Conservation (phyloP, 1,284 basidiomycete species). For the Tylopilus sp. region DNA sequence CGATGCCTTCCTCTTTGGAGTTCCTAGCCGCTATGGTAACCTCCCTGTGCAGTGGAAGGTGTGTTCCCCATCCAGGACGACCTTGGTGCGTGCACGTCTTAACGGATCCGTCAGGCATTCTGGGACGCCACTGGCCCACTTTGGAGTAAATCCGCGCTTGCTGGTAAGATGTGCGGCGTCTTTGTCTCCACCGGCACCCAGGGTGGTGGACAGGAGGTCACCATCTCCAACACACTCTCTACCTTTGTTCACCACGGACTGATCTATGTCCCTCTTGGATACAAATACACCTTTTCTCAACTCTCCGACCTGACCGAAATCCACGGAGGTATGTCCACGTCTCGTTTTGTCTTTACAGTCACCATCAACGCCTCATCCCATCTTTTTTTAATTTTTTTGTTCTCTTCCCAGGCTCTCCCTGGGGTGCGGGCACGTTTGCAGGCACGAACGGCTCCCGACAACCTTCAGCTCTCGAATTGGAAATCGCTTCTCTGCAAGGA, state of each 20-base stretch:
- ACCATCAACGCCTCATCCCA: neutral
- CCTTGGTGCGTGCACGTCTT: neutral
- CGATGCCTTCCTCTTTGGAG: constrained; percentile 69
- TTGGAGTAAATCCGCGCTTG: constrained; percentile 70
- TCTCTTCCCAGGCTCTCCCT: constrained; percentile 51
- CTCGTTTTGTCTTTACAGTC: neutral
- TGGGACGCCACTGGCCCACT: constrained; percentile 79
- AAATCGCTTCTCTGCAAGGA: constrained; percentile 65
- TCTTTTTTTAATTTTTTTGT: neutral
- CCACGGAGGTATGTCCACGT: constrained; percentile 58
- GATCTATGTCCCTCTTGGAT: constrained; percentile 78
- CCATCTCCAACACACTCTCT: constrained; percentile 61
- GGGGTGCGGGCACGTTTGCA: constrained; percentile 73
- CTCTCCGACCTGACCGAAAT: constrained; percentile 59
- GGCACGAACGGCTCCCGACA: constrained; percentile 59
- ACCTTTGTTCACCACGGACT: constrained; percentile 81
- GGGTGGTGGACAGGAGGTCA: constrained; percentile 75
- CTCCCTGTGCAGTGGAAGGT: constrained; percentile 73
- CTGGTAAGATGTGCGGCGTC: constrained; percentile 73
- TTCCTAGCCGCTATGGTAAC: constrained; percentile 77
- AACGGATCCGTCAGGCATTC: constrained; percentile 49
- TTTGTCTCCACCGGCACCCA: constrained; percentile 66
- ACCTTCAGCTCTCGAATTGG: constrained; percentile 60
- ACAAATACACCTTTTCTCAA: constrained; percentile 54
- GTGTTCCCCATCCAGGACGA: neutral